Evolutionary conservation across 2,329 filamentous ascomycete genomes (phyloP).

Genomic region (Monilinia polystroma): DNA sequence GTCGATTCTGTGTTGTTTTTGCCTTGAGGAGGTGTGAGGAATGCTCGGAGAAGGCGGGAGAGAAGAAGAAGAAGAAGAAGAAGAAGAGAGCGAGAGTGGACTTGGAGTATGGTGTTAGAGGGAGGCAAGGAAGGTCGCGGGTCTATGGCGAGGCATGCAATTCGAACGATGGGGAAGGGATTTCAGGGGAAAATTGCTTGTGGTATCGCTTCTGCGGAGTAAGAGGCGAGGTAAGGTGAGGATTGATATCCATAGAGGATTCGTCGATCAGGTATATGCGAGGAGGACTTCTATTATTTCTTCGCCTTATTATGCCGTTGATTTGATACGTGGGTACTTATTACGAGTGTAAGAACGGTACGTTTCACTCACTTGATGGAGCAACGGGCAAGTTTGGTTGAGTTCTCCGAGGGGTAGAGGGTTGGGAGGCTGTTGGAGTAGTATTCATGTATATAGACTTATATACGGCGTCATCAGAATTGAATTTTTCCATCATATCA

Average conservation of each 20-base stretch:
- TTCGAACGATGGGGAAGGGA: too few species aligned
- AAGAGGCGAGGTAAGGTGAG: not conserved
- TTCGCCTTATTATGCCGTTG: not conserved
- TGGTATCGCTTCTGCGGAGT: not conserved
- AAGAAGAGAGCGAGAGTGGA: too few species aligned
- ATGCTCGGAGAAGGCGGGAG: not conserved
- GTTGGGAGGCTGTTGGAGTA: not conserved
- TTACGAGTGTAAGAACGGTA: not conserved
- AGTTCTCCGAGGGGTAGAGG: too few species aligned
- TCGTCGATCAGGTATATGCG: not conserved
- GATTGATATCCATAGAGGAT: not conserved
- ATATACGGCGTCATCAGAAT: not conserved
- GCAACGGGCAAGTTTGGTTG: not conserved
- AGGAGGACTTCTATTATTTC: not conserved
- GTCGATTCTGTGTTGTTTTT: not conserved
- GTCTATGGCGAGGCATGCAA: too few species aligned
- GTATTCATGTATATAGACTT: not conserved
- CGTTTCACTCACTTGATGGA: constrained; percentile 2
- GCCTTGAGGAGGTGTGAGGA: not conserved
- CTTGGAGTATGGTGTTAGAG: too few species aligned
- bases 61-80: too few species aligned
- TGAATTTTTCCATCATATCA: too few species aligned
- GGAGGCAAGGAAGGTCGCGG: too few species aligned
- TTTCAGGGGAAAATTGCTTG: not conserved
- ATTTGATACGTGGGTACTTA: not conserved